Evolutionary conservation across 257 asterid species (phyloP).

Genomic region (Solanum acaule): DNA sequence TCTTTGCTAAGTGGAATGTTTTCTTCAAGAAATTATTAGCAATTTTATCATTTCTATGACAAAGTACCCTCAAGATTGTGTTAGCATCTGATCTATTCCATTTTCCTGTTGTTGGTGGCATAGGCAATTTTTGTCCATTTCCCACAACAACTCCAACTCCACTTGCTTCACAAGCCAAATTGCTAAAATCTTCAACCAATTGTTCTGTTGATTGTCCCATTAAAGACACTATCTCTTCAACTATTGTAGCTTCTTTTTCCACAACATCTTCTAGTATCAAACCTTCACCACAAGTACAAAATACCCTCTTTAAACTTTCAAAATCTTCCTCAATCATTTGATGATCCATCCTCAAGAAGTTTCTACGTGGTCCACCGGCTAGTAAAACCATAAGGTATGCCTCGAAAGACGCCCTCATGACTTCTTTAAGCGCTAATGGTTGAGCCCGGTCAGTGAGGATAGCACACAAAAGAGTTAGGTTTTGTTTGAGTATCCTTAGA

Average conservation of each 20-base stretch:
- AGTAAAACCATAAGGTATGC: conserved; percentile 71
- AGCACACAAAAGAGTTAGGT: conserved; percentile 67
- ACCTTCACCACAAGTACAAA: conserved; percentile 69
- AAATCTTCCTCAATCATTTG: conserved; percentile 82
- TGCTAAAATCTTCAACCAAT: conserved; percentile 69
- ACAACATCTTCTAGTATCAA: conserved; percentile 58
- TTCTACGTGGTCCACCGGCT: conserved; percentile 73
- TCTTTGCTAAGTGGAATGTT: conserved; percentile 74
- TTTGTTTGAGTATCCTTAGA: conserved; percentile 50
- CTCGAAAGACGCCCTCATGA: conserved; percentile 80
- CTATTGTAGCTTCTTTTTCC: conserved; percentile 56
- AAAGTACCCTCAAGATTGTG: conserved; percentile 69
- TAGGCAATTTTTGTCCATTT: conserved; percentile 54
- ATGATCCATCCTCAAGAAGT: conserved; percentile 44
- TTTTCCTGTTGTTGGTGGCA: conserved; percentile 86
- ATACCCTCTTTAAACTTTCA: conserved; percentile 38
- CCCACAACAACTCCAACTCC: conserved; percentile 46
- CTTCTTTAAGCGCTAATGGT: conserved; percentile 53
- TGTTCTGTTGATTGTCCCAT: conserved; percentile 84
- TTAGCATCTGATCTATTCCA: conserved; percentile 85
- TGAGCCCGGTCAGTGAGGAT: conserved; percentile 68
- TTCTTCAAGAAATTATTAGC: conserved; percentile 68
- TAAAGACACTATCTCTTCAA: conserved; percentile 56
- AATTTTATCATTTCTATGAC: conserved; percentile 65
- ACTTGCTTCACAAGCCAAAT: conserved; percentile 63